Conservation (phyloP, 208 protist species). For the Acanthamoeba quina region DNA sequence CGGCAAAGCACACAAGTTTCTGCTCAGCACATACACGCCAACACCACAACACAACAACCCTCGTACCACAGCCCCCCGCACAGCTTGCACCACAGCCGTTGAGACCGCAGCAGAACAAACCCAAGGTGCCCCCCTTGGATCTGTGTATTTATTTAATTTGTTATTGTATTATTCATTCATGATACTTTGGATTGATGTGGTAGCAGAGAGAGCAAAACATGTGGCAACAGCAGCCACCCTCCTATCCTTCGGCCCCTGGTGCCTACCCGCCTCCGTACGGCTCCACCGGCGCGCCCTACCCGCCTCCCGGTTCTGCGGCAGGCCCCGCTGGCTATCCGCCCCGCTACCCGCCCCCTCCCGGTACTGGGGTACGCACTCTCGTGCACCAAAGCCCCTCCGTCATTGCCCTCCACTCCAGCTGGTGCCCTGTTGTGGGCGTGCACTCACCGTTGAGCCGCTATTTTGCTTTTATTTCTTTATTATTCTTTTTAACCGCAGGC, state of each 20-base stretch:
- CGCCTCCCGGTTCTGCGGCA: not conserved
- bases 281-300: not conserved
- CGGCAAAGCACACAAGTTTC: not conserved
- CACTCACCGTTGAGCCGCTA: not conserved
- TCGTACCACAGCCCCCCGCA: too few relatives aligned
- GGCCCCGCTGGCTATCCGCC: not conserved
- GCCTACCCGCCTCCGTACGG: slow-evolving; percentile 6
- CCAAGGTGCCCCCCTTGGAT: too few relatives aligned
- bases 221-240: not conserved
- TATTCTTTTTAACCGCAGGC: not conserved
- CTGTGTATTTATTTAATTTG: too few relatives aligned
- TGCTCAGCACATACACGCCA: not conserved
- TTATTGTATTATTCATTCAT: too few relatives aligned
- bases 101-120: too few relatives aligned
- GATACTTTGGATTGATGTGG: too few relatives aligned
- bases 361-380: not conserved
- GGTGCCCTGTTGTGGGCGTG: not conserved
- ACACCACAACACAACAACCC: not conserved
- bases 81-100: too few relatives aligned
- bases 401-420: not conserved
- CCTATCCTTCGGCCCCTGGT: not conserved
- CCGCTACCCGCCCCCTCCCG: not conserved
- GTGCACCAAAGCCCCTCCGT: too few relatives aligned
- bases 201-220: not conserved
- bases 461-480: not conserved